These are phyloP conservation scores for Candida maesae DNA, from an alignment of 805 yeast species.

Conservation along the genomic window DNA sequence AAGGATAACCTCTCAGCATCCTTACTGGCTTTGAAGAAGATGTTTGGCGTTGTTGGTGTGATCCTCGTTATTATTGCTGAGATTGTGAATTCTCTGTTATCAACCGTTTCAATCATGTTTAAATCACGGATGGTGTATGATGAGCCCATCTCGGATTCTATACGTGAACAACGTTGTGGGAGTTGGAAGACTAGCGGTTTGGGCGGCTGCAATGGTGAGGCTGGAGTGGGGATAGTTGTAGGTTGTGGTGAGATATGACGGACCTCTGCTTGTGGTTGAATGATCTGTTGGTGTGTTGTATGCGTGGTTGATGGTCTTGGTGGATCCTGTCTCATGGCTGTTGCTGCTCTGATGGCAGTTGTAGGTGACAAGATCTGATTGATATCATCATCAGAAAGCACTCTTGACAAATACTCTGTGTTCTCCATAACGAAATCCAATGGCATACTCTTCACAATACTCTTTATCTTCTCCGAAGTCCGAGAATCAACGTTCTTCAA, in stretches of 20 bases:
- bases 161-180: not conserved
- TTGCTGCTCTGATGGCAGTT: not conserved
- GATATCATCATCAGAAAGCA: not conserved
- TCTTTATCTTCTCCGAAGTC: not conserved
- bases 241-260: too few relatives aligned
- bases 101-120: conserved; percentile 18
- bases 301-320: too few relatives aligned
- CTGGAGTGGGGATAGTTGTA: too few relatives aligned
- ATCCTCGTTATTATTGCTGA: conserved; percentile 17
- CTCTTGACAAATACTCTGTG: not conserved
- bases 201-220: not conserved
- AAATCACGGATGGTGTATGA: conserved; percentile 4
- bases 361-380: not conserved
- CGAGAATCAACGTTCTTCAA: not conserved
- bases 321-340: too few relatives aligned
- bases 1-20: not conserved
- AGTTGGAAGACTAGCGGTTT: not conserved
- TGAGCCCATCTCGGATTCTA: not conserved
- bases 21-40: not conserved
- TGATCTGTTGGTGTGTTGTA: too few relatives aligned
- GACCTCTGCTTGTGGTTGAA: too few relatives aligned
- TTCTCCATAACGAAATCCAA: not conserved
- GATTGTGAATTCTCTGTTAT: conserved; percentile 17
- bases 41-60: conserved; percentile 15
- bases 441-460: not conserved